Evolutionary conservation across 306 rosid species (phyloP).

Genomic region (Cucurbita pepo): DNA sequence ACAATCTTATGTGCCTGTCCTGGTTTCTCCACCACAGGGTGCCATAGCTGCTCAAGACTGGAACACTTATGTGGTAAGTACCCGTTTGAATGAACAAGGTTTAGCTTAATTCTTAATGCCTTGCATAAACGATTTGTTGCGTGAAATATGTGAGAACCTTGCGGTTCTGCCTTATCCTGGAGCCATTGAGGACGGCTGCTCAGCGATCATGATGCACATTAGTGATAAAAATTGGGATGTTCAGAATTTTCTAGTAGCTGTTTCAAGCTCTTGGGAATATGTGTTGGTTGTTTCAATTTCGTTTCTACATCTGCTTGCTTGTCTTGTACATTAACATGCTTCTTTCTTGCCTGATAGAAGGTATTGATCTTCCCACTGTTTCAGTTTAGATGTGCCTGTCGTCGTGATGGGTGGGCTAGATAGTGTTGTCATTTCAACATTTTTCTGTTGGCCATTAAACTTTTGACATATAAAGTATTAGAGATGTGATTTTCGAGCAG

Average conservation of each 20-base stretch:
- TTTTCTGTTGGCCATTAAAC: background rate
- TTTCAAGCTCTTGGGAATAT: background rate
- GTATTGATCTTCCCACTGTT: background rate
- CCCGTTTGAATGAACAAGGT: background rate
- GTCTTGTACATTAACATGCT: background rate
- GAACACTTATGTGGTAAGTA: constrained; percentile 79
- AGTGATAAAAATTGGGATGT: background rate
- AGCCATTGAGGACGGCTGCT: background rate
- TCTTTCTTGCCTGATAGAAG: background rate
- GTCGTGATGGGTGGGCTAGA: background rate
- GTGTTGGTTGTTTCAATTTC: background rate
- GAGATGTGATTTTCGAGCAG: background rate
- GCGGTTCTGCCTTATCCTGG: background rate
- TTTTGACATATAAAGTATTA: background rate
- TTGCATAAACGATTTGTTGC: background rate
- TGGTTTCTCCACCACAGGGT: constrained; percentile 58
- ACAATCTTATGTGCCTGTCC: constrained; percentile 57
- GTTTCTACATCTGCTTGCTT: background rate
- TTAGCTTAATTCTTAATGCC: background rate
- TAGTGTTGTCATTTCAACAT: background rate
- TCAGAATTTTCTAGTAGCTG: background rate
- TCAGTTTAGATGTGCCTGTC: background rate
- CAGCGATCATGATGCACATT: background rate
- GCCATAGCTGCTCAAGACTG: constrained; percentile 50
- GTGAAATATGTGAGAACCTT: background rate